Evolutionary conservation across 2,329 filamentous ascomycete species (phyloP), one percentile per base, ranked within the genome.

Genomic region (Apiospora aurea): DNA sequence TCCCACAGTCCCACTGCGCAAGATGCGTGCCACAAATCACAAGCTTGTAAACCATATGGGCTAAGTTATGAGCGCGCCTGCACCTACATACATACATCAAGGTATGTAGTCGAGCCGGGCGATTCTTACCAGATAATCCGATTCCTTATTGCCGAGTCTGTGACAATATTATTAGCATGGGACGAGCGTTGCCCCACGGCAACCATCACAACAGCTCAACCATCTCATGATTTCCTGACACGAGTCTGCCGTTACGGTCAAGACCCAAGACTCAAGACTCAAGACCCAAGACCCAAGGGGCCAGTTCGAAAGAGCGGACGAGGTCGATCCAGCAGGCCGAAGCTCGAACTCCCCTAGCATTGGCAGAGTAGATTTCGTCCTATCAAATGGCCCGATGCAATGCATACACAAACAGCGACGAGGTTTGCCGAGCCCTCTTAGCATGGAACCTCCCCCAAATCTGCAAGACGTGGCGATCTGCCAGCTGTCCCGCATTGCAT

Each of bases 401-500:
- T 24, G 21, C 57, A 41, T 29, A 61, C 26, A 34, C 34, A 43
- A 43, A 34, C 53, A 61, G 21, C 26, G 29, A 34, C 51, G 26
- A 57, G 18, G 53, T 61, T 61, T 61, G 57, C 34, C 57, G 57
- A 64, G 57, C 57, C 38, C 41, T 64, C 29, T 41, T 64, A 41
- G 57, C 34, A 64, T 64, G 29, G 18, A 64, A 64, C 29, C 57
- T 41, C 57, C 34, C 57, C 57, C 14, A 41, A 64, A 64, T 41
- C 57, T 64, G 57, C 57, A 64, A 64, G 57, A 64, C 57, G 57
- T 64, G 57, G 34, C 77, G 74, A 78, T 77, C 73, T 76, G 76
- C 74, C 72, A 79, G 75, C 77, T 81, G 79, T 81, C 79, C 76
- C 78, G 79, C 79, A 80, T 81, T 80, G 79, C 79, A 81, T 81